A percentile compares a stretch with the other conserved stretches of the same genome.
These are phyloP conservation scores for Saccharomycopsis fermentans DNA, from an alignment of 805 yeast genomes.

Conservation along the genomic window DNA sequence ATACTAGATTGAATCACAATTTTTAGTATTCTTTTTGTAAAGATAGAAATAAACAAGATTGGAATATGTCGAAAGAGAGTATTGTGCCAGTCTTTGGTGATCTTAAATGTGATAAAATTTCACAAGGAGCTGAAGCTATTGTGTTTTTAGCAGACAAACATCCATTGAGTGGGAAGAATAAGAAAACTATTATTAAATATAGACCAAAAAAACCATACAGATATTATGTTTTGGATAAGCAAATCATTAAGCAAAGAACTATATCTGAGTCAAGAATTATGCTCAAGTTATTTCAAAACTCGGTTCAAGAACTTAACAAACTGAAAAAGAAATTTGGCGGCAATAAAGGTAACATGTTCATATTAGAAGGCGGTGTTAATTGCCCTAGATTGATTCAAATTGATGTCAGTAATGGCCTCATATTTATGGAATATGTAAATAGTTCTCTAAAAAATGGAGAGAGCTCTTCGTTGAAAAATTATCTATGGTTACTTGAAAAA, in stretches of 20 bases:
- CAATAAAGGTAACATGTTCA: not conserved
- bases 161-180: slow-evolving; percentile 37
- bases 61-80: not conserved
- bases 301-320: slow-evolving; percentile 20
- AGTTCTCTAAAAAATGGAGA: slow-evolving; percentile 39
- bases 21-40: too few relatives aligned
- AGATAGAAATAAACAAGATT: not conserved
- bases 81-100: slow-evolving; percentile 4
- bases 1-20: too few relatives aligned
- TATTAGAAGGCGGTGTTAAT: slow-evolving; percentile 34
- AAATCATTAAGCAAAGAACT: slow-evolving; percentile 71
- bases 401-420: slow-evolving; percentile 69
- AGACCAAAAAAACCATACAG: slow-evolving; percentile 89
- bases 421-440: slow-evolving; percentile 83
- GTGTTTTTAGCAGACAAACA: slow-evolving; percentile 55
- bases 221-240: slow-evolving; percentile 70
- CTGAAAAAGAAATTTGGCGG: not conserved
- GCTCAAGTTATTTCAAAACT: slow-evolving; percentile 39
- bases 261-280: slow-evolving; percentile 74
- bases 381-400: slow-evolving; percentile 68
- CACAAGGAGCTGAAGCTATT: slow-evolving; percentile 90
- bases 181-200: slow-evolving; percentile 58
- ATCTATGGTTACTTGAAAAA: slow-evolving; percentile 53
- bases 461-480: slow-evolving; percentile 53
- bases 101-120: slow-evolving; percentile 27